Evolutionary conservation across 1,284 basidiomycete genomes (phyloP), one percentile per base, ranked within the genome.

Genomic region (Apiotrichum mycotoxinovorans): DNA sequence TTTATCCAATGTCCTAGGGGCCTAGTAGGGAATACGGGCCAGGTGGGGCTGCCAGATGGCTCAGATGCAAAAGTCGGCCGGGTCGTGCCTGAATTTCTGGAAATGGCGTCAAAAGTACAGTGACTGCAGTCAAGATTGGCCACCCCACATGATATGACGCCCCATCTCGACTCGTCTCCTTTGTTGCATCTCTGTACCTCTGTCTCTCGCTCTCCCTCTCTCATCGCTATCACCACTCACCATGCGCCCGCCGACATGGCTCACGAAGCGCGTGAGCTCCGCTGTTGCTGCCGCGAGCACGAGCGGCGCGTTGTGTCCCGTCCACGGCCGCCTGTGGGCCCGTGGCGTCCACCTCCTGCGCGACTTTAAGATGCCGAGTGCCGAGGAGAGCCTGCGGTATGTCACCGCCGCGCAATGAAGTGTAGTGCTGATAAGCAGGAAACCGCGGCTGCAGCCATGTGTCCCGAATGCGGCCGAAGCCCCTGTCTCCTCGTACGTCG

Each of bases 321-420:
- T 25, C 17, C 38, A 25, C 23, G 33, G 30, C 18, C 23, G 35
- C 22, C 15, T 15, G 17, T 20, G 27, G 1, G 14, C 43, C 25
- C 59, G 60, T 15, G 40, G 56, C 34, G 56, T 71, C 23, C 66
- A 71, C 42, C 50, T 57, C 12, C 57, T 71, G 20, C 60, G 66
- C 34, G 68, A 71, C 53, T 47, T 69, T 17, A 63, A 65, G 12
- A 49, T 34, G 20, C 65, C 66, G 12, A 60, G 60, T 2, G 18
- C 38, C 9, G 53, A 57, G 9, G 58, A 66, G 40, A 27, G 65
- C 20, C 45, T 41, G 14, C 57, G 56, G 68, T 67, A 50, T 56
- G 64, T 52, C 15, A 66, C 60, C 34, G 58, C 58, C 20, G 41
- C 53, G n/a, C n/a, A n/a, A n/a, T n/a, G n/a, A n/a, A 30, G 49